Evolutionary conservation across 1,284 basidiomycete genomes (phyloP).

Genomic region (Grifola frondosa): DNA sequence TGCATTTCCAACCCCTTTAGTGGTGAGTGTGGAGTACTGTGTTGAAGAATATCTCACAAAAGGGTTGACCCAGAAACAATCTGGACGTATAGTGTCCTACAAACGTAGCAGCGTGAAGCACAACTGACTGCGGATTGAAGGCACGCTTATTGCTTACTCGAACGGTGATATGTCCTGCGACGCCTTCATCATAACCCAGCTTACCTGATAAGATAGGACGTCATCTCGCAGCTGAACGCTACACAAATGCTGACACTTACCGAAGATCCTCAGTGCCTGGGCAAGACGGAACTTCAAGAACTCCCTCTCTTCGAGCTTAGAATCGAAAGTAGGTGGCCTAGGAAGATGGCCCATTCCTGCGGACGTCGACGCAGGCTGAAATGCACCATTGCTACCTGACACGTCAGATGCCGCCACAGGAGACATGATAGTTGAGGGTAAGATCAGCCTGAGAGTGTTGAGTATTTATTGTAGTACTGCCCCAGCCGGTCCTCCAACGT

Average conservation of each 20-base stretch:
- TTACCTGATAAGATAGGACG: conserved; percentile 37
- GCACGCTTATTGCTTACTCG: conserved; percentile 31
- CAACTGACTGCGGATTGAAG: background rate
- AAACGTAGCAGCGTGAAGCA: conserved; percentile 20
- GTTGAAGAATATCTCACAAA: too few species aligned
- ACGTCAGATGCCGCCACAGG: conserved; percentile 1
- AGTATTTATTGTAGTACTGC: too few species aligned
- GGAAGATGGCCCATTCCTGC: conserved; percentile 13
- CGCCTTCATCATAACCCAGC: conserved; percentile 59
- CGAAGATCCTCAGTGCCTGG: conserved; percentile 50
- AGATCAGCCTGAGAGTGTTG: too few species aligned
- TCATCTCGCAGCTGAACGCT: too few species aligned
- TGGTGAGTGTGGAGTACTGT: background rate
- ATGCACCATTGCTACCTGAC: too few species aligned
- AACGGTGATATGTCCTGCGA: conserved; percentile 66
- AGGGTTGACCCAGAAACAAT: conserved; percentile 59
- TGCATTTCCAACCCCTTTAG: background rate
- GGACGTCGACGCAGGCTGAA: background rate
- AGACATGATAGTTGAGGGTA: conserved; percentile 3
- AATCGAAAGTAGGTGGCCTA: conserved; percentile 34
- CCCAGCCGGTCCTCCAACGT: too few species aligned
- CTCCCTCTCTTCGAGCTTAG: conserved; percentile 44
- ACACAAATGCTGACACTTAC: conserved; percentile 18
- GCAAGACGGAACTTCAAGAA: conserved; percentile 55
- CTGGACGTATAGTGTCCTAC: conserved; percentile 46